Evolutionary conservation across 202 grass and related monocot species (phyloP), one percentile per base, ranked within the genome.

Genomic region (Carex sylvatica): DNA sequence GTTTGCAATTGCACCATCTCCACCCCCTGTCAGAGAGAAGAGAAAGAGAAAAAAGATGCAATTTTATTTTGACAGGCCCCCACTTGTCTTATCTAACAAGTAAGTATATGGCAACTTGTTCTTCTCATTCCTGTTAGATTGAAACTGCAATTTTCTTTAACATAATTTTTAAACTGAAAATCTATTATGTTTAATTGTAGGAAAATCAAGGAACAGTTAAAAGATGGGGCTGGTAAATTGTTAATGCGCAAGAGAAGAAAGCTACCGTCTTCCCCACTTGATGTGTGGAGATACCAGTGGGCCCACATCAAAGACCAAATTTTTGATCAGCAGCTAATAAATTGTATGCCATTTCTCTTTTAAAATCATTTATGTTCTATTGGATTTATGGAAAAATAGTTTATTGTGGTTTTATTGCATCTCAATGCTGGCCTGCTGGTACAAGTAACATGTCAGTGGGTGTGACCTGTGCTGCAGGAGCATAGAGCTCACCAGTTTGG

Each of bases 181-280:
- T 31, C 35, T 76, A 36, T 51, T 28, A 40, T 7, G 28, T 65
- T 24, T 31, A 20, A 70, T 65, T 87, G 38, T 63, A 96, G 93
- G 16, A 74, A 83, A 78, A 91, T 99, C 86, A 91, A 83, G 60
- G 74, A 63, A 31, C 92, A 96, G 85, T 87, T 87, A 76, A 66
- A 74, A 75, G 93, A 76, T 74, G 58, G 74, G 58, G 42, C 70
- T 65, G 66, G 78, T 26, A 28, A 70, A 60, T 55, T 79, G 40
- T 73, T 99, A 52, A 51, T 67, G 47, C 75, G 59, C 81, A 93
- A 95, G 86, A 87, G 96, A 68, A 90, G 87, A 83, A 93, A 88
- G 67, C 78, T 95, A 59, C 96, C 96, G 23, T 89, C 85, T 58
- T 53, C 88, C 22, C 18, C 52, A n/a, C 61, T 93, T 26, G 87